Evolutionary conservation across 2,329 filamentous ascomycete genomes (phyloP).

Genomic region (Cyphellophora attinorum): DNA sequence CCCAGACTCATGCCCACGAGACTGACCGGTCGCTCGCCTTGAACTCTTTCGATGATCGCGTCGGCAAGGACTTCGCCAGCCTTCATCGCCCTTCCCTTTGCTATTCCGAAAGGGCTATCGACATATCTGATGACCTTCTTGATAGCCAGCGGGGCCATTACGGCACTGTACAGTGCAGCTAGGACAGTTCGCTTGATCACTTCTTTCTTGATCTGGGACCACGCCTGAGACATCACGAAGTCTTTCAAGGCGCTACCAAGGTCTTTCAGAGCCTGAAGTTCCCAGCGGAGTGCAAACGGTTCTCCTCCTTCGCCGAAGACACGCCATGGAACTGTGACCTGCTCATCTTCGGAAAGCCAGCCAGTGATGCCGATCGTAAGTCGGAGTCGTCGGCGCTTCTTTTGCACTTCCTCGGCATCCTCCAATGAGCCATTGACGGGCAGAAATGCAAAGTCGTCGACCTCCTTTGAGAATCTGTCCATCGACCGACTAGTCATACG

Average conservation of each 20-base stretch:
- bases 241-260: constrained; percentile 60
- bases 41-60: constrained; percentile 62
- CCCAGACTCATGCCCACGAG: constrained; percentile 65
- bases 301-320: constrained; percentile 55
- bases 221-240: constrained; percentile 65
- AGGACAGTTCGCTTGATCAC: constrained; percentile 61
- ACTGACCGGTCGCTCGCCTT: constrained; percentile 64
- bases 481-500: constrained; percentile 68
- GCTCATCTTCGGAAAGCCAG: constrained; percentile 59
- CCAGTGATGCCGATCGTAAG: constrained; percentile 66
- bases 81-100: constrained; percentile 60
- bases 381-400: constrained; percentile 47
- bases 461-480: constrained; percentile 65
- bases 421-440: constrained; percentile 38
- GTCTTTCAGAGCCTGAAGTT: constrained; percentile 59
- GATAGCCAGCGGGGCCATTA: constrained; percentile 48
- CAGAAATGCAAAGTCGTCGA: constrained; percentile 70
- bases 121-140: constrained; percentile 51
- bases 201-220: constrained; percentile 57
- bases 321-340: constrained; percentile 60
- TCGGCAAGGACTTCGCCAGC: constrained; percentile 64
- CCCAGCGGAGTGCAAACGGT: constrained; percentile 66
- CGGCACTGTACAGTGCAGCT: constrained; percentile 37
- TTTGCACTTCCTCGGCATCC: constrained; percentile 19
- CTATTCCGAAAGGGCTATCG: constrained; percentile 65